Evolutionary conservation across 225 moss, liverwort and hornwort genomes (phyloP), one percentile per base, ranked within the genome.

Genomic region (Sphagnum contortum): DNA sequence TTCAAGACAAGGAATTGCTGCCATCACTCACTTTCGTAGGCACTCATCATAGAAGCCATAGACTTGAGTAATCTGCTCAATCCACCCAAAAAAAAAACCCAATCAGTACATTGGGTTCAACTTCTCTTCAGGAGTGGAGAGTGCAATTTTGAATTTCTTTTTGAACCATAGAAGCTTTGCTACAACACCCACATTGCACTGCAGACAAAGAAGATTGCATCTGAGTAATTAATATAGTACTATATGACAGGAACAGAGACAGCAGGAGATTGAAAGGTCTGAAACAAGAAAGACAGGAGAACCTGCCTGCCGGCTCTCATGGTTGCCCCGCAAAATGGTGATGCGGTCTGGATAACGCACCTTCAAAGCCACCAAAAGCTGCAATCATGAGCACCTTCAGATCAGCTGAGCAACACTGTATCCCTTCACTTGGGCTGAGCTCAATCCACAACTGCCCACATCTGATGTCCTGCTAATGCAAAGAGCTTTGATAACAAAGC

Each of bases 21-120:
- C 29, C 4, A 3, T 3, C 9, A 62, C 62, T 62, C 49, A 62
- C 62, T 62, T 62, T 62, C 62, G 47, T 12, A 62, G 13, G 62
- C 62, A 62, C 62, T 62, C 62, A 62, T 62, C 62, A 47, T 62
- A 62, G 44, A 62, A 62, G 6, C 62, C 62, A 62, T 62, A 62
- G 12, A 62, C 62, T 62, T 62, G 62, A 47, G 62, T 62, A 7
- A 62, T 62, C 62, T 62, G 62, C 49, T 46, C 3, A 5, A 5
- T 14, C 12, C 14, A 29, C 29, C 29, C 57, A 12, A 12, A 57
- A 57, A 2, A 12, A 57, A 12, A 57, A 12, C 57, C 12, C 12
- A 14, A 14, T 3, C 57, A 5, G n/a, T 11, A 5, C 14, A 57
- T 3, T 11, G 3, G 14, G 57, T 57, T 14, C 12, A 5, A 12